Evolutionary conservation across 768 basidiomycete species (phyloP), one percentile per base, ranked within the genome.

Genomic region (Rhizopogon vesiculosus): DNA sequence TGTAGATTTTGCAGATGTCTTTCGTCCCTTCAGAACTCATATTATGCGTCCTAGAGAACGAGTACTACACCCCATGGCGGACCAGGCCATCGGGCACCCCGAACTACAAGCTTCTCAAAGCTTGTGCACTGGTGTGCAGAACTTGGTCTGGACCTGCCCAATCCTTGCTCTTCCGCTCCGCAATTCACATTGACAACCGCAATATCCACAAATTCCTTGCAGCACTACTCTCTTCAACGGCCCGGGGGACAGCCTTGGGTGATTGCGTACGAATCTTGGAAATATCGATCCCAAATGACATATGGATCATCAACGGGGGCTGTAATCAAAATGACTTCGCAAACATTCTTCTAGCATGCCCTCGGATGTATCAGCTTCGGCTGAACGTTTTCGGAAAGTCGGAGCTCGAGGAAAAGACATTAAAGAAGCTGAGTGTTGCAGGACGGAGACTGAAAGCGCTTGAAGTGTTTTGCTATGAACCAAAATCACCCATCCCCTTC

Each of bases 341-440:
- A 16, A 40, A 39, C 0, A 9, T 68, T 1, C 48, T 75, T 12
- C 59, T 67, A 7, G 52, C 56, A 0, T 74, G 74, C 41, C 67
- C 62, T 15, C 56, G 62, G 7, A 53, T 76, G 16, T 76, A 76
- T 56, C 71, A 72, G 22, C 69, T 76, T 18, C 46, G 49, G 2
- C 44, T 76, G 39, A 62, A 60, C 35, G 55, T 59, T 1, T 50
- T 43, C 13, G 59, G 62, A 16, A 4, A 8, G 31, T 2, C 74
- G 1, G 69, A 72, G 56, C 61, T 76, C 29, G 64, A 64, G 41
- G 55, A 58, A 3, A 56, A 64, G 31, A 52, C 44, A 1, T 66
- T 76, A 8, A 50, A 59, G 41, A 61, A 62, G 6, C 62, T 74
- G 16, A 56, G 60, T 18, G 42, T 61, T 13, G 53, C 53, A 3